Evolutionary conservation across 495 filamentous ascomycete genomes (phyloP).

Genomic region (Penicillium ochrochloron): DNA sequence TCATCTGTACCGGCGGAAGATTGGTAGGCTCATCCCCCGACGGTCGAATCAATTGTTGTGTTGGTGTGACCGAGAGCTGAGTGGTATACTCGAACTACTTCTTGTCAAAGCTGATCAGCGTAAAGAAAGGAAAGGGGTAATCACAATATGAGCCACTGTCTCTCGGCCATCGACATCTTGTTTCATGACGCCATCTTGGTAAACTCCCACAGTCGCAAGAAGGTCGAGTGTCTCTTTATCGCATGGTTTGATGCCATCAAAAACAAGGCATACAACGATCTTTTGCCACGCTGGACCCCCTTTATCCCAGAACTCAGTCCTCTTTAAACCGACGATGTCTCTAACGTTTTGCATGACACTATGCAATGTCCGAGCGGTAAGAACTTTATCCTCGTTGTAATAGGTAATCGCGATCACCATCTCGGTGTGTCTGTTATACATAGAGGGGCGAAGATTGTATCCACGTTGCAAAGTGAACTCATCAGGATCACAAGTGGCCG

Average conservation of each 20-base stretch:
- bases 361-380: conserved; percentile 89
- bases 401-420: conserved; percentile 96
- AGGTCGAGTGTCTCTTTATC: conserved; percentile 95
- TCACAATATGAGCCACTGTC: conserved; percentile 87
- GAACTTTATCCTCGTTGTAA: conserved; percentile 96
- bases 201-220: conserved; percentile 90
- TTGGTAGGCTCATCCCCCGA: conserved; percentile 20
- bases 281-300: conserved; percentile 99
- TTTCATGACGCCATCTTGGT: conserved; percentile 98
- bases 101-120: no score
- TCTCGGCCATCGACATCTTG: conserved; percentile 96
- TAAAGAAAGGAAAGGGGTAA: conserved; percentile 17
- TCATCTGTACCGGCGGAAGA: conserved; percentile 71
- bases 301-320: conserved; percentile 98
- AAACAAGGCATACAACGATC: conserved; percentile 94
- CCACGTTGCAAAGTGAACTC: conserved; percentile 98
- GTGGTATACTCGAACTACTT: conserved; percentile 27
- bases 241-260: conserved; percentile 96
- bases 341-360: conserved; percentile 98
- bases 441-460: conserved; percentile 96
- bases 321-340: conserved; percentile 81
- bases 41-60: conserved; percentile 23
- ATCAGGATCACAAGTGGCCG: conserved; percentile 96
- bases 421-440: conserved; percentile 99
- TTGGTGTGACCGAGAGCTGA: conserved; percentile 25